phyloP scores from a whole-genome alignment of 805 yeast genomes.

The Saturnispora silvae region DNA sequence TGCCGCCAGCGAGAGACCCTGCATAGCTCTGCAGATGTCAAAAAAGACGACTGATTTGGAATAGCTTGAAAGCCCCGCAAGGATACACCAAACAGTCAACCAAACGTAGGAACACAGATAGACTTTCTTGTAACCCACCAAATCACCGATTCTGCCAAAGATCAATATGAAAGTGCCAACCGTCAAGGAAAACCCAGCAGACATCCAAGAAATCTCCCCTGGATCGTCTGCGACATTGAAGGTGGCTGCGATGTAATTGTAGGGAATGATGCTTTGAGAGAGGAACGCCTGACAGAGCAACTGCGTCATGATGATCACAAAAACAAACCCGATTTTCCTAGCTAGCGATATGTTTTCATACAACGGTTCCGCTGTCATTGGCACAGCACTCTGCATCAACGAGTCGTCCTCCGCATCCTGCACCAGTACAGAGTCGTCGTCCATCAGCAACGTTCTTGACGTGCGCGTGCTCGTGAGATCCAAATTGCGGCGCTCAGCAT shows the following conservation, averaged over 20 bases:
- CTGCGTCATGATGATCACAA: slow-evolving; percentile 22
- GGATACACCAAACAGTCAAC: slow-evolving; percentile 45
- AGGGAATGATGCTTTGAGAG: slow-evolving; percentile 23
- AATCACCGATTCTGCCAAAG: slow-evolving; percentile 64
- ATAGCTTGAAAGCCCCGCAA: slow-evolving; percentile 49
- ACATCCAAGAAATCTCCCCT: slow-evolving; percentile 47
- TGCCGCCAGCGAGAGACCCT: slow-evolving; percentile 56
- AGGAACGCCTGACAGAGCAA: slow-evolving; percentile 30
- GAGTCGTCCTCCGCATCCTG: background rate
- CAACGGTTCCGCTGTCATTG: slow-evolving; percentile 9
- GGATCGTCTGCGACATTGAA: slow-evolving; percentile 21
- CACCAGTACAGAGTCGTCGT: background rate
- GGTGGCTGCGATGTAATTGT: slow-evolving; percentile 21
- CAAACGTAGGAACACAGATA: slow-evolving; percentile 46
- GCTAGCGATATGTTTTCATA: slow-evolving; percentile 14
- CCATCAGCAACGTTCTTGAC: background rate
- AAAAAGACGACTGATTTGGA: slow-evolving; percentile 39
- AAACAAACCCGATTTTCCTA: slow-evolving; percentile 13
- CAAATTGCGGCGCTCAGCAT: too few relatives aligned
- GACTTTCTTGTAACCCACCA: slow-evolving; percentile 51
- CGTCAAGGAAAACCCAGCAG: slow-evolving; percentile 61
- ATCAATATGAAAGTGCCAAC: slow-evolving; percentile 64
- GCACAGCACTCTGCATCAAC: background rate
- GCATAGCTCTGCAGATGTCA: slow-evolving; percentile 46
- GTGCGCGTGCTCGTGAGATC: background rate